Base-by-base conservation (phyloP, 108 stramenopile species). In the Craspedostauros australis region DNA sequence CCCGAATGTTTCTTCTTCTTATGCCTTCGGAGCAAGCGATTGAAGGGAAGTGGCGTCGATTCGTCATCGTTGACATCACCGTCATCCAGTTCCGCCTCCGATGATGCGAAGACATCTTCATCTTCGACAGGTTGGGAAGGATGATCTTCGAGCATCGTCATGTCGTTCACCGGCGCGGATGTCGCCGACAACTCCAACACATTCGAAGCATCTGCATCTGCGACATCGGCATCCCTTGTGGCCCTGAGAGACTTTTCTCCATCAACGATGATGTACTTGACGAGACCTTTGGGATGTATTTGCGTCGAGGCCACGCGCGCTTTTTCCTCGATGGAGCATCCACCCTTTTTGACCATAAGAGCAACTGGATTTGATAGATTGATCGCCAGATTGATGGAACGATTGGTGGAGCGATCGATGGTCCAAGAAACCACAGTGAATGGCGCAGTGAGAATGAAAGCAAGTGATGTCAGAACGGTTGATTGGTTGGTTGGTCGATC, bases 301-400 rank as follows among this genome's bases (percentile, higher is more conserved):
- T 69, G 33, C 1, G 48, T 46, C 25, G 61, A 47, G 18, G 62
- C 76, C 14, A 77, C 49, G 12, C 34, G 16, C 3, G 69, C 66
- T 60, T 79, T 74, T 62, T 74, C 73, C 37, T 63, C 36, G 11
- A 63, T 47, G 18, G 63, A 57, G 44, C 77, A 79, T 22, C 73
- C 70, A 26, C 72, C 72, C n/a, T 29, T 12, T 20, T 57, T 43
- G 20, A 50, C 73, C 30, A 73, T 26, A 6, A 79, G 34, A 4
- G 77, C 77, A 0, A 79, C 70, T 38, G 53, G 3, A 33, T n/a
- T n/a, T n/a, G n/a, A n/a, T n/a, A n/a, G n/a, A n/a, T n/a, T n/a
- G n/a, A n/a, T n/a, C n/a, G n/a, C n/a, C n/a, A n/a, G n/a, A n/a
- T n/a, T n/a, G n/a, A n/a, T n/a, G n/a, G n/a, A n/a, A n/a, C n/a